Evolutionary conservation across 2,329 filamentous ascomycete species (phyloP).

Genomic region (Fusarium nelsonii): DNA sequence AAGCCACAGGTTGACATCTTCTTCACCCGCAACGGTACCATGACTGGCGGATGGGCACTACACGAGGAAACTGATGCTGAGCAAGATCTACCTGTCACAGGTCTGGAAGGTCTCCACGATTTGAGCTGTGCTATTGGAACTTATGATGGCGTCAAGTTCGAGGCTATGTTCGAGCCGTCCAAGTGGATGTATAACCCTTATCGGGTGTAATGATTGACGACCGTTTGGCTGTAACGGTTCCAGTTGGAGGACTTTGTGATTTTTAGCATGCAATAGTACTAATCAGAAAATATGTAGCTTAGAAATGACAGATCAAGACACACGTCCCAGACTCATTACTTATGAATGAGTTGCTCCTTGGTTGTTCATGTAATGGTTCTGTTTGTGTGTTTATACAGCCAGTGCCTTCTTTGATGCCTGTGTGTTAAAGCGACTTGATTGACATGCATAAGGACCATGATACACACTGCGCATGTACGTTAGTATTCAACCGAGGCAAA

Average conservation of each 20-base stretch:
- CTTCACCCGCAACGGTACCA: conserved; percentile 75
- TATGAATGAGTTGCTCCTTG: neutral
- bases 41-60: conserved; percentile 74
- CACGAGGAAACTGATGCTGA: conserved; percentile 78
- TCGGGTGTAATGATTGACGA: conserved; percentile 23
- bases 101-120: conserved; percentile 78
- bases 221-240: neutral
- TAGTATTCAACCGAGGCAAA: too few relatives aligned
- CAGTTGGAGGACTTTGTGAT: neutral
- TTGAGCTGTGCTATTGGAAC: conserved; percentile 77
- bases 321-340: neutral
- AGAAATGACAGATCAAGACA: conserved; percentile 9
- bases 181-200: conserved; percentile 67
- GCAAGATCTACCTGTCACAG: conserved; percentile 71
- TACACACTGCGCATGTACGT: too few relatives aligned
- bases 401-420: too few relatives aligned
- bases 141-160: conserved; percentile 76
- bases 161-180: conserved; percentile 71
- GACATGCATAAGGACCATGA: too few relatives aligned
- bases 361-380: neutral
- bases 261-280: neutral
- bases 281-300: neutral
- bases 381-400: too few relatives aligned
- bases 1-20: conserved; percentile 62
- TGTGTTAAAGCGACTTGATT: too few relatives aligned